phyloP scores from a whole-genome alignment of 2,329 filamentous ascomycete species.

The Aureobasidium sp. region DNA sequence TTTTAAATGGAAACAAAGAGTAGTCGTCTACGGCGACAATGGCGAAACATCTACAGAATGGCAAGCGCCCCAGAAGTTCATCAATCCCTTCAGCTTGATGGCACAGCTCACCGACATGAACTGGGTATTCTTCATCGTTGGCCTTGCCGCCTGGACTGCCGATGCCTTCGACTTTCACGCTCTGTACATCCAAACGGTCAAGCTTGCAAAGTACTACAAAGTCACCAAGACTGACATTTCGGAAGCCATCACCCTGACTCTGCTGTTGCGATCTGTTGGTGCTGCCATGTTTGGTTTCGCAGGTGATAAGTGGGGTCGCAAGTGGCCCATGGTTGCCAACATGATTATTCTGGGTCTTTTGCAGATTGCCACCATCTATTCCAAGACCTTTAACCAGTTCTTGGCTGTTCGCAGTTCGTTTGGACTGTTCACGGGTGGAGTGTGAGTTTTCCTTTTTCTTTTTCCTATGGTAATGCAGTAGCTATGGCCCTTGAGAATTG shows the following conservation, averaged over 20 bases:
- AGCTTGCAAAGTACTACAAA: conserved; percentile 53
- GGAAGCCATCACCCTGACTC: conserved; percentile 66
- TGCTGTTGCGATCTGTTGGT: conserved; percentile 66
- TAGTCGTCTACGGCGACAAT: conserved; percentile 55
- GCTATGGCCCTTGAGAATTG: conserved; percentile 72
- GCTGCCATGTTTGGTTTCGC: conserved; percentile 68
- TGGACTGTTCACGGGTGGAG: conserved; percentile 72
- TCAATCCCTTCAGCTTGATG: conserved; percentile 63
- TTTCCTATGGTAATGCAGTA: conserved; percentile 58
- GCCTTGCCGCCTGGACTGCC: conserved; percentile 67
- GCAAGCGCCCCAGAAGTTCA: conserved; percentile 56
- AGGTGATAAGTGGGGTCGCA: conserved; percentile 71
- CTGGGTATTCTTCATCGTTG: conserved; percentile 69
- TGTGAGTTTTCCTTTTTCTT: conserved; percentile 26
- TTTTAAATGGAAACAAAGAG: conserved; percentile 66
- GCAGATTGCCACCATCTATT: conserved; percentile 73
- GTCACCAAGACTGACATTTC: conserved; percentile 60
- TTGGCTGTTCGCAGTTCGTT: conserved; percentile 66
- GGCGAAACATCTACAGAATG: conserved; percentile 57
- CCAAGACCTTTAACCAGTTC: conserved; percentile 62
- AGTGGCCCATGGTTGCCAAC: conserved; percentile 71
- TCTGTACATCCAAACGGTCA: conserved; percentile 67
- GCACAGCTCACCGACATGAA: conserved; percentile 54
- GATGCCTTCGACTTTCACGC: conserved; percentile 82
- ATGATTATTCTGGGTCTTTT: conserved; percentile 63